A percentile compares a stretch with the other conserved stretches of the same genome.
Evolutionary conservation across 495 filamentous ascomycete genomes (phyloP).

Genomic region (Mycothermus thermophilus): DNA sequence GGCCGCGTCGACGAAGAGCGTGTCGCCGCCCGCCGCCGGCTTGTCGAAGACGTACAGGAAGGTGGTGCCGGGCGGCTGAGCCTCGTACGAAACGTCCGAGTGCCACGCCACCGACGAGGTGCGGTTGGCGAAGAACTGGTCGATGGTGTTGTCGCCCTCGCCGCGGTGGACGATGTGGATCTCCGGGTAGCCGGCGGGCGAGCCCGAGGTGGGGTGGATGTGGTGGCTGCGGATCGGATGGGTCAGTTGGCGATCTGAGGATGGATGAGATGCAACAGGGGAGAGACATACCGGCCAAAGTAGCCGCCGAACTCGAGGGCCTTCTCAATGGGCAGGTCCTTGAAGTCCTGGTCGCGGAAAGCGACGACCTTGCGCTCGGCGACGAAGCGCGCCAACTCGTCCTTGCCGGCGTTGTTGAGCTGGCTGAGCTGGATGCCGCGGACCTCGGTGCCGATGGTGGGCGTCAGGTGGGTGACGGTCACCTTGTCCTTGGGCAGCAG

Average conservation of each 20-base stretch:
- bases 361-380: slow-evolving; percentile 69
- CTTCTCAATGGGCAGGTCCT: slow-evolving; percentile 54
- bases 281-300: slow-evolving; percentile 45
- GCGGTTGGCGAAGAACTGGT: slow-evolving; percentile 46
- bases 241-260: not conserved
- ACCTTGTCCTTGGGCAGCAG: slow-evolving; percentile 41
- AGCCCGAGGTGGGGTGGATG: slow-evolving; percentile 67
- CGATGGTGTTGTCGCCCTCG: slow-evolving; percentile 43
- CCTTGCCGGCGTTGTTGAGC: slow-evolving; percentile 53
- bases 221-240: slow-evolving; percentile 34
- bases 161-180: slow-evolving; percentile 68
- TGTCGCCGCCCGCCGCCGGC: slow-evolving; percentile 68
- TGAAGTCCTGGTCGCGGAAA: slow-evolving; percentile 69
- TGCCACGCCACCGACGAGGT: slow-evolving; percentile 68
- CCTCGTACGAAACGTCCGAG: slow-evolving; percentile 70
- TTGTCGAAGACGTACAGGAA: slow-evolving; percentile 69
- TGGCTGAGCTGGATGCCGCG: slow-evolving; percentile 61
- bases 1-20: slow-evolving; percentile 55
- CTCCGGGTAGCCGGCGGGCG: slow-evolving; percentile 56
- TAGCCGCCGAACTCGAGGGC: slow-evolving; percentile 60
- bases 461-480: slow-evolving; percentile 46
- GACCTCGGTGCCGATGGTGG: slow-evolving; percentile 63
- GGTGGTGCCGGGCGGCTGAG: slow-evolving; percentile 73
- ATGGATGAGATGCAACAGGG: not conserved
- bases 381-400: slow-evolving; percentile 67